Conservation (phyloP, 768 basidiomycete species). For the Wakefieldia striispora region DNA sequence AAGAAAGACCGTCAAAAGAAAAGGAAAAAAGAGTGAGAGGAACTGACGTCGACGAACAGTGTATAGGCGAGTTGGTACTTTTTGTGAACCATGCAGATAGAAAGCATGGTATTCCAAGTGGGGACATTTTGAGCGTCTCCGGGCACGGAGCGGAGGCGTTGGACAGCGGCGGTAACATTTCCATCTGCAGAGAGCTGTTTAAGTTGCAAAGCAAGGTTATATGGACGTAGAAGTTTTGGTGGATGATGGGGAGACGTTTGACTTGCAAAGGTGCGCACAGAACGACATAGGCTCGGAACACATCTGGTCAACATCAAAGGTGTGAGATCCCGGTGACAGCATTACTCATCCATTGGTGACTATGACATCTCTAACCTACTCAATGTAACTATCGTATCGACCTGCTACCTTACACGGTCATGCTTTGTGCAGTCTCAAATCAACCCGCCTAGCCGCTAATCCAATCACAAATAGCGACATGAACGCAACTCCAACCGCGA, state of each 20-base stretch:
- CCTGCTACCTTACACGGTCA: constrained; percentile 9
- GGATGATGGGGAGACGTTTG: not conserved
- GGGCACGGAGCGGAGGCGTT: constrained; percentile 66
- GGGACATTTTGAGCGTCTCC: constrained; percentile 70
- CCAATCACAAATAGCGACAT: constrained; percentile 59
- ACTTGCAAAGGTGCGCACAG: constrained; percentile 6
- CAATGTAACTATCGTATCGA: too few relatives aligned
- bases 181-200: constrained; percentile 54
- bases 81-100: constrained; percentile 54
- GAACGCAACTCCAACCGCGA: constrained; percentile 72
- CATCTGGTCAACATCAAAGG: constrained; percentile 16
- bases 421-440: constrained; percentile 47
- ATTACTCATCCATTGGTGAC: too few relatives aligned
- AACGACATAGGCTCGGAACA: not conserved
- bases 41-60: constrained; percentile 67
- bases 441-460: constrained; percentile 47
- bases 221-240: constrained; percentile 51
- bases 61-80: constrained; percentile 59
- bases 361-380: too few relatives aligned
- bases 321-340: too few relatives aligned
- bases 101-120: constrained; percentile 81
- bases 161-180: constrained; percentile 60
- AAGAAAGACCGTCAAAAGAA: constrained; percentile 13
- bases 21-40: constrained; percentile 10
- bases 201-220: constrained; percentile 57